A percentile compares a stretch with the other conserved stretches of the same genome.
These are phyloP conservation scores for Starmera quercuum DNA, from an alignment of 805 yeast species.

Conservation along the genomic window DNA sequence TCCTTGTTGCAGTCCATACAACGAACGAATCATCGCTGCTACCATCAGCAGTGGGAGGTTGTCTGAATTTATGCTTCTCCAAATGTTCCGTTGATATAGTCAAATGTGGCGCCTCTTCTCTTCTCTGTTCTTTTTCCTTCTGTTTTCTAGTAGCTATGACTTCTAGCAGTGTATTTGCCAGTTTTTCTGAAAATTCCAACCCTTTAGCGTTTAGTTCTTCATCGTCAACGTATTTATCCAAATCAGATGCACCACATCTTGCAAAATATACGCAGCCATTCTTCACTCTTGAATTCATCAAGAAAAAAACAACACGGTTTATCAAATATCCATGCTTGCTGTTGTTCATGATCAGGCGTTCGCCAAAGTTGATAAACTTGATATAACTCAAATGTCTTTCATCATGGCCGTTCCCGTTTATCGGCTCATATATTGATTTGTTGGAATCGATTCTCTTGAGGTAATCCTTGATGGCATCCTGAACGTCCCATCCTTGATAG, in stretches of 20 bases:
- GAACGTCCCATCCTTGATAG: slow-evolving; percentile 67
- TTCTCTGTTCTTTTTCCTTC: slow-evolving; percentile 20
- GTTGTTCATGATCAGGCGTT: slow-evolving; percentile 68
- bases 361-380: slow-evolving; percentile 87
- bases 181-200: slow-evolving; percentile 49
- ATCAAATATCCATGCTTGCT: slow-evolving; percentile 83
- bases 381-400: slow-evolving; percentile 61
- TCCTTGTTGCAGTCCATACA: slow-evolving; percentile 94
- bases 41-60: slow-evolving; percentile 44
- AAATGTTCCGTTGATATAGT: background rate
- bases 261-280: slow-evolving; percentile 92
- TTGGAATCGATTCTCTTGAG: slow-evolving; percentile 61
- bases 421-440: slow-evolving; percentile 64
- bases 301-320: slow-evolving; percentile 83
- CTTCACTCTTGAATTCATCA: slow-evolving; percentile 85
- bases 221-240: slow-evolving; percentile 60
- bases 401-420: slow-evolving; percentile 33
- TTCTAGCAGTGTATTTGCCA: slow-evolving; percentile 48
- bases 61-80: slow-evolving; percentile 22
- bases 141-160: slow-evolving; percentile 22
- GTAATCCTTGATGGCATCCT: slow-evolving; percentile 72
- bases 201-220: slow-evolving; percentile 80
- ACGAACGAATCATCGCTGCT: slow-evolving; percentile 54
- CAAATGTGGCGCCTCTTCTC: slow-evolving; percentile 9
- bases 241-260: slow-evolving; percentile 50